These are phyloP conservation scores for Claviceps cyperi DNA, from an alignment of 2,329 filamentous ascomycete genomes.

Conservation along the genomic window DNA sequence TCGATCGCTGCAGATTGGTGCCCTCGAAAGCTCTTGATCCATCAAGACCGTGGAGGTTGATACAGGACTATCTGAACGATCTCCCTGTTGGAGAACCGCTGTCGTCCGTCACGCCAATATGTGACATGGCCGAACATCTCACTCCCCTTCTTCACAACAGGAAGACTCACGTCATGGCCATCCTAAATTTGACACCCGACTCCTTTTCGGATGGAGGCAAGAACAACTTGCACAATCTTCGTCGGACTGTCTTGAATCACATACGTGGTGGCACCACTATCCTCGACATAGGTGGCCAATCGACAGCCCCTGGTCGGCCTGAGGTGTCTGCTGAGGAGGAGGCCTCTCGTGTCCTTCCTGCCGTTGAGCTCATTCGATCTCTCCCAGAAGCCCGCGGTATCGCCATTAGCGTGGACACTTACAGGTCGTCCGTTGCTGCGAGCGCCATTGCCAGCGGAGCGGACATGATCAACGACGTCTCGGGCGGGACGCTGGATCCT, in stretches of 20 bases:
- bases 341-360: constrained; percentile 60
- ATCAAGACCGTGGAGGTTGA: constrained; percentile 42
- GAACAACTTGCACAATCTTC: constrained; percentile 40
- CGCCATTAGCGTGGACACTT: constrained; percentile 86
- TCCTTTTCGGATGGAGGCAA: constrained; percentile 87
- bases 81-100: constrained; percentile 36
- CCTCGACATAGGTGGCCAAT: constrained; percentile 87
- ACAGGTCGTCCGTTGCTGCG: constrained; percentile 69
- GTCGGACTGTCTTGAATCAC: constrained; percentile 43
- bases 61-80: constrained; percentile 46
- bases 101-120: constrained; percentile 45
- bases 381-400: constrained; percentile 46
- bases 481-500: constrained; percentile 62
- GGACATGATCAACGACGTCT: constrained; percentile 91
- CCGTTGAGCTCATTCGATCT: constrained; percentile 57
- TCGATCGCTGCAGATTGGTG: constrained; percentile 30
- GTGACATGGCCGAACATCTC: constrained; percentile 32
- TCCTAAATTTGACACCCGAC: constrained; percentile 88
- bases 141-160: constrained; percentile 43
- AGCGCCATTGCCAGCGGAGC: constrained; percentile 65
- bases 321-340: constrained; percentile 63
- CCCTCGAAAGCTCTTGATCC: constrained; percentile 38
- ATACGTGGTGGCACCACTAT: constrained; percentile 62
- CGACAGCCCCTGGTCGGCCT: constrained; percentile 62
- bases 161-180: constrained; percentile 75